Base-by-base conservation (phyloP, 331 rosid genomes). In the Pyrus hybrid region DNA sequence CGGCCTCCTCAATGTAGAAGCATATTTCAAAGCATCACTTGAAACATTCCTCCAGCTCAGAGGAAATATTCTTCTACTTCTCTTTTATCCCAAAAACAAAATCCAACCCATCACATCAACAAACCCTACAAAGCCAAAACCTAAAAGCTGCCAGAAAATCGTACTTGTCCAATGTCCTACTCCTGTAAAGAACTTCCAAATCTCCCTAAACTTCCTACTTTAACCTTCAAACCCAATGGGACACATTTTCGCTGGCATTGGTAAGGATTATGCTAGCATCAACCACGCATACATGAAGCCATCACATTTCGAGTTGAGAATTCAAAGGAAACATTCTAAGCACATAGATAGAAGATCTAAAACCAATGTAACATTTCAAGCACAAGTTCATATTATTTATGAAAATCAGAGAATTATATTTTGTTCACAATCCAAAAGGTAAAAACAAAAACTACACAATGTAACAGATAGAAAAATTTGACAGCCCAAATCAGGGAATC, bases 401-500 rank as follows among this genome's bases (percentile, higher is more conserved):
- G 76, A 23, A 57, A 60, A 23, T n/a, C 13, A 35, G 10, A 8
- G 9, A 0, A 3, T 16, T 2, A 35, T 0, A 8, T 35, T 35
- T 35, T 35, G 43, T 8, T 35, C 43, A 35, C 10, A 11, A 21
- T 6, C 4, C 6, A 9, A 72, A 33, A 22, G 29, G 2, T 1
- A 71, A 49, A 32, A 29, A 3, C 2, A 33, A 51, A 7, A 72
- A 9, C 62, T 37, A 65, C 58, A 78, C 63, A 72, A 53, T 45
- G 53, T 37, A 29, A 71, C 23, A 53, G 13, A 76, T 43, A 67
- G 63, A 41, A 13, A 16, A 32, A 14, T 71, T 67, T 41, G 47
- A 71, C 73, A 66, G 61, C 58, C 49, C 75, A 54, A 37, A 64
- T 33, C 41, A 54, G 47, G 23, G 76, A 22, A 33, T 72, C 67